Percentiles rank a stretch among this genome's conserved stretches.
These are phyloP conservation scores for Psophocarpus tetragonolobus DNA, from an alignment of 306 rosid species.

Conservation along the genomic window DNA sequence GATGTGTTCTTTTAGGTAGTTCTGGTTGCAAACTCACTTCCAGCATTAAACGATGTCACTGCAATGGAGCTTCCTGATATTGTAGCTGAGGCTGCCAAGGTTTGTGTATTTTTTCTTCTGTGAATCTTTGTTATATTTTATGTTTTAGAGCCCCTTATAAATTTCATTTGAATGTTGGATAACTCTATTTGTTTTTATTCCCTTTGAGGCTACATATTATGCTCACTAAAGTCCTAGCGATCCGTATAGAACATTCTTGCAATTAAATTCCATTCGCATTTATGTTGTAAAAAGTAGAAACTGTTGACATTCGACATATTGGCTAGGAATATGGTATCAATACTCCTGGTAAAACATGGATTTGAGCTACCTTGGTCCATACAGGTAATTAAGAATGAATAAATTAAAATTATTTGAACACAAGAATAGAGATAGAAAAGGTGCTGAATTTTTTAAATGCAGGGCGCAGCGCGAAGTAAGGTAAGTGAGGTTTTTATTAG, in stretches of 20 bases:
- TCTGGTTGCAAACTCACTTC: conserved; percentile 93
- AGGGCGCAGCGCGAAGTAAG: too few relatives aligned
- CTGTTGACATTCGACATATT: not conserved
- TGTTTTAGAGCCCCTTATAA: not conserved
- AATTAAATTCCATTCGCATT: conserved; percentile 12
- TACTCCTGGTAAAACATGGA: not conserved
- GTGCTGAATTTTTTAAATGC: not conserved
- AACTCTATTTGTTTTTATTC: not conserved
- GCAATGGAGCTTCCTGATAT: conserved; percentile 98
- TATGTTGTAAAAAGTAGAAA: conserved; percentile 11
- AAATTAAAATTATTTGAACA: not conserved
- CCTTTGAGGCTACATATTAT: not conserved
- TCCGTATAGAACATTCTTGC: not conserved
- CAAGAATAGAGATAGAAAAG: not conserved
- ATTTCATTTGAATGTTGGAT: conserved; percentile 5
- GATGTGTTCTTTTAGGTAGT: conserved; percentile 67
- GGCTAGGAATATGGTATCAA: not conserved
- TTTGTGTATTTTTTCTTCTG: conserved; percentile 37
- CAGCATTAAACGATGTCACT: conserved; percentile 93
- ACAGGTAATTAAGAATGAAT: not conserved
- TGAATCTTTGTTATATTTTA: conserved; percentile 2
- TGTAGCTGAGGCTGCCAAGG: conserved; percentile 99
- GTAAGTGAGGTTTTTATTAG: not conserved
- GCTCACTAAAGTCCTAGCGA: not conserved
- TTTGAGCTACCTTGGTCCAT: not conserved